Percentiles rank a stretch among this genome's conserved stretches.
These are phyloP conservation scores for Artomyces pyxidatus DNA, from an alignment of 768 basidiomycete species.

Conservation along the genomic window DNA sequence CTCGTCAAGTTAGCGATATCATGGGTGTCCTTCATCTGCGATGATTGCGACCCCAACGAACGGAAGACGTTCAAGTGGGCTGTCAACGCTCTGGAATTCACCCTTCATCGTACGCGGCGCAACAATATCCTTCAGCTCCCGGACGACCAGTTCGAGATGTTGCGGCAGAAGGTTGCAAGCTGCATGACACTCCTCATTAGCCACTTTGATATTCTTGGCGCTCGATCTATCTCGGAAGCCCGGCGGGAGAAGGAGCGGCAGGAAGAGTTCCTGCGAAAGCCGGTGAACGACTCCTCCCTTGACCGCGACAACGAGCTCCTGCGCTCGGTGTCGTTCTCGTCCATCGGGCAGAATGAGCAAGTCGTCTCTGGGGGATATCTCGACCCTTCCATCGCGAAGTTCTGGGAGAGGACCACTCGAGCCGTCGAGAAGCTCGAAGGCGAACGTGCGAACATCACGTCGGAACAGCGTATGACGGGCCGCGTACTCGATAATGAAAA, in stretches of 20 bases:
- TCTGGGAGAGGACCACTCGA: constrained; percentile 64
- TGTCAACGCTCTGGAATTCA: constrained; percentile 90
- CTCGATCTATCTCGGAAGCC: constrained; percentile 80
- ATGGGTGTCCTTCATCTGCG: constrained; percentile 98
- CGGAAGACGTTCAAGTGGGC: constrained; percentile 97
- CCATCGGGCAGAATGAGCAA: constrained; percentile 28
- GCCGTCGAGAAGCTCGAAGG: constrained; percentile 60
- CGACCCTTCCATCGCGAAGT: constrained; percentile 59
- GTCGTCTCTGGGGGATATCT: constrained; percentile 33
- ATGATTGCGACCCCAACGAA: constrained; percentile 94
- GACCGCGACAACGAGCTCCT: constrained; percentile 47
- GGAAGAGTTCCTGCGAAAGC: constrained; percentile 49
- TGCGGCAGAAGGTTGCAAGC: constrained; percentile 85
- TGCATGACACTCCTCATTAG: constrained; percentile 96
- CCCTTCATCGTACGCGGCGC: constrained; percentile 78
- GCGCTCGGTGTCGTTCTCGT: constrained; percentile 26
- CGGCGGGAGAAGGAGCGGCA: constrained; percentile 84
- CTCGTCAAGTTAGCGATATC: constrained; percentile 89
- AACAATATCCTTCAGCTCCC: constrained; percentile 87
- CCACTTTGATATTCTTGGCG: constrained; percentile 97
- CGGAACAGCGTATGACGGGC: constrained; percentile 72
- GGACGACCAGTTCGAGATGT: constrained; percentile 80
- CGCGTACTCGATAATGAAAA: constrained; percentile 92
- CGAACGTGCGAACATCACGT: constrained; percentile 47
- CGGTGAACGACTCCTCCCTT: constrained; percentile 36